Base-by-base conservation (phyloP, 2,329 filamentous ascomycete genomes). In the Scopulariopsis brevicaulis region DNA sequence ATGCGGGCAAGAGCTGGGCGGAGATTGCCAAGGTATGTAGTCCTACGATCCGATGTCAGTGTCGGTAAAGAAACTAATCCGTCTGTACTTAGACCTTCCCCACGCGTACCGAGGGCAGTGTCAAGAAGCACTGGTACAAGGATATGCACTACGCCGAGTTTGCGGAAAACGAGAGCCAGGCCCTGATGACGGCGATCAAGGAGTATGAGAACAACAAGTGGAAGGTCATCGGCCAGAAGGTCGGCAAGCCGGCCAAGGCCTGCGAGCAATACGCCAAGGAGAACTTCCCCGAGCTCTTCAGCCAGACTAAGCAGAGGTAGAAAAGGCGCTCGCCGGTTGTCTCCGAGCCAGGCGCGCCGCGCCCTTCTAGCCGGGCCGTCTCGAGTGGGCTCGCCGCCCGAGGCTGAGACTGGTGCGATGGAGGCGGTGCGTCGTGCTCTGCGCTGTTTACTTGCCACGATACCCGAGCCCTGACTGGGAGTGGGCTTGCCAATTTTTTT, bases 111-210 rank as follows among this genome's bases (percentile, higher is more conserved):
- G 94, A 99, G 74, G 94, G 94, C 8, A 96, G 92, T 67, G 94
- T 99, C 24, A 99, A 97, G 80, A 99, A 97, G 75, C 94, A 99
- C 71, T 99, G 94, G 93, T 97, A 99, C 74, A 97, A 97, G 89
- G 94, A 99, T 66, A 99, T 99, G 94, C 94, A 99, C 70, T 97
- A 97, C 71, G 94, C 94, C 63, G 94, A 97, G 70, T 97, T 99
- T 71, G 92, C 90, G 55, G 93, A 96, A 77, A 91, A 97, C 68
- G 94, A 96, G 83, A 90, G 85, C 68, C 81, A 85, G 65, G 88
- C 89, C 43, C 75, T 99, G 60, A 82, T 96, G 64, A 90, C 89
- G 63, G 94, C 94, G 34, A 99, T 99, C 75, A 96, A 96, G 74
- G 94, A 99, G 70, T 97, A 97, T 74, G 94, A 99, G 70, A 87